Percentiles rank a stretch among this genome's conserved stretches.
Conservation (phyloP, 2,329 filamentous ascomycete species). For the Claviceps quebecensis region DNA sequence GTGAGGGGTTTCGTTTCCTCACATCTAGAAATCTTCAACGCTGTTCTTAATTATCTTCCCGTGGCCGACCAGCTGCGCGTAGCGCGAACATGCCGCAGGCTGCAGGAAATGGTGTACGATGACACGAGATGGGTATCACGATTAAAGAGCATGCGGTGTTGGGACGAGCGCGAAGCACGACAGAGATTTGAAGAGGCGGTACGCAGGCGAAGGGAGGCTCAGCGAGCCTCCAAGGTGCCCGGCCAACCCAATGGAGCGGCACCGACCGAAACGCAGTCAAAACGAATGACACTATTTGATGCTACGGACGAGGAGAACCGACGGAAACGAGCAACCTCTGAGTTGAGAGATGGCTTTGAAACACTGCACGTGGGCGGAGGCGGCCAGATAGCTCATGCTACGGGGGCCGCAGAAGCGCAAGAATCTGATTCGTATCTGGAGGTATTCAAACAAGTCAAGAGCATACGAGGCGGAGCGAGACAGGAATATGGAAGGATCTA, state of each 20-base stretch:
- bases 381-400: constrained; percentile 8
- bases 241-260: constrained; percentile 9
- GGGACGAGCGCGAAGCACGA: constrained; percentile 80
- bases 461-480: constrained; percentile 70
- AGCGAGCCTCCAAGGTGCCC: constrained; percentile 11
- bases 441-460: constrained; percentile 57
- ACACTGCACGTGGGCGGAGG: constrained; percentile 44
- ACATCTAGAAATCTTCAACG: constrained; percentile 64
- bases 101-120: constrained; percentile 98
- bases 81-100: constrained; percentile 67
- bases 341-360: constrained; percentile 59
- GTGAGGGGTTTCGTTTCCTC: too few species aligned
- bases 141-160: constrained; percentile 74
- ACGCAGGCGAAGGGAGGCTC: constrained; percentile 40
- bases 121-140: constrained; percentile 88
- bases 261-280: constrained; percentile 6
- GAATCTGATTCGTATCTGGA: constrained; percentile 53
- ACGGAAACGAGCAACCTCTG: constrained; percentile 24
- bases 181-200: constrained; percentile 63
- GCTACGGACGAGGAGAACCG: constrained; percentile 52
- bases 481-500: constrained; percentile 88
- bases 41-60: constrained; percentile 79
- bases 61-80: constrained; percentile 74
- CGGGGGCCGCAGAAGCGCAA: constrained; percentile 30
- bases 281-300: constrained; percentile 53